Conservation (phyloP, 2,329 filamentous ascomycete species). For the Catunica adiposa region DNA sequence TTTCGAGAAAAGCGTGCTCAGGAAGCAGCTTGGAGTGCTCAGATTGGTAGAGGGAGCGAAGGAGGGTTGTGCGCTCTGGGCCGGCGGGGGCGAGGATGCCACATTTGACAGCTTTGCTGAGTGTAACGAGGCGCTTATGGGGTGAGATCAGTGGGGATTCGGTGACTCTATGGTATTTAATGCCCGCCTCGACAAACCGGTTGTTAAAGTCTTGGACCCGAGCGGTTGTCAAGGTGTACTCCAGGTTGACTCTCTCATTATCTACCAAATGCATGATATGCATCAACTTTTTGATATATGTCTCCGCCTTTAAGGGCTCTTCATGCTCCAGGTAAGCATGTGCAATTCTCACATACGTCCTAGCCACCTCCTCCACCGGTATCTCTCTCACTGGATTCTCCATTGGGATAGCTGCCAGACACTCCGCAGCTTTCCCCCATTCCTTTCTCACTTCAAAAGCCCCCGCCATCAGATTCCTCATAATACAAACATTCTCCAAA, state of each 20-base stretch:
- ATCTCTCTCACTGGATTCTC: constrained; percentile 79
- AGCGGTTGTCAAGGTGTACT: constrained; percentile 83
- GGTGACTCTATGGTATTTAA: constrained; percentile 78
- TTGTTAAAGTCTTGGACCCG: constrained; percentile 84
- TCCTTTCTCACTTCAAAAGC: constrained; percentile 74
- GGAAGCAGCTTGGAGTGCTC: constrained; percentile 60
- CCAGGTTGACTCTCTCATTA: constrained; percentile 57
- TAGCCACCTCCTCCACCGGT: constrained; percentile 63
- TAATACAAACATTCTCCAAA: constrained; percentile 65
- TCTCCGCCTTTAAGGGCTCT: constrained; percentile 70
- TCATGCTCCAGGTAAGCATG: constrained; percentile 88
- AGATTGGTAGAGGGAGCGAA: constrained; percentile 84
- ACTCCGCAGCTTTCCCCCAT: constrained; percentile 57
- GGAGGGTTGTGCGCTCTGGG: constrained; percentile 60
- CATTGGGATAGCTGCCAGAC: constrained; percentile 68
- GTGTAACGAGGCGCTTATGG: constrained; percentile 66
- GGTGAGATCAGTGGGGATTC: constrained; percentile 65
- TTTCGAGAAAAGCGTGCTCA: constrained; percentile 81
- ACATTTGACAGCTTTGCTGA: constrained; percentile 78
- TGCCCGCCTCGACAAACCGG: constrained; percentile 72
- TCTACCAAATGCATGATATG: constrained; percentile 68
- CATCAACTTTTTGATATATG: constrained; percentile 87
- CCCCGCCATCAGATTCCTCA: constrained; percentile 67
- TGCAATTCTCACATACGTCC: constrained; percentile 85
- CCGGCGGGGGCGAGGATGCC: constrained; percentile 86